Conservation (phyloP, 2,329 filamentous ascomycete genomes). For the Sclerotinia minor region DNA sequence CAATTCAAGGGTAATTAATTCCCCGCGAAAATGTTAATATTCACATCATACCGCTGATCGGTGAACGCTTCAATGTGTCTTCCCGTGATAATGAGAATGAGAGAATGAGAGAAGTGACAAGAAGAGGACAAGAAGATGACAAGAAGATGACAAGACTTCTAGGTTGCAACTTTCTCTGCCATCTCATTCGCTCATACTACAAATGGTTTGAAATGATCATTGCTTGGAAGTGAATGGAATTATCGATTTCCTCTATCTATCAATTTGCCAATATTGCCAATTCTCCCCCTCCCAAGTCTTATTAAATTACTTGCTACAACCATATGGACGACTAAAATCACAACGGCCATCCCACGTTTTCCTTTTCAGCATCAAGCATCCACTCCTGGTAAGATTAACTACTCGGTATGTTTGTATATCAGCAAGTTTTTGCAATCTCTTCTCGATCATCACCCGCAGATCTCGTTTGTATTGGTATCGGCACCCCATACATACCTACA, state of each 20-base stretch:
- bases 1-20: not conserved
- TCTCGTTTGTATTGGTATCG: not conserved
- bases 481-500: not conserved
- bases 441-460: not conserved
- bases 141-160: slow-evolving; percentile 4
- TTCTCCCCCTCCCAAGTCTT: not conserved
- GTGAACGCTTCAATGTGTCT: not conserved
- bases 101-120: not conserved
- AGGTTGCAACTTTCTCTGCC: slow-evolving; percentile 6
- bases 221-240: not conserved
- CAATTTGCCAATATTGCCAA: not conserved
- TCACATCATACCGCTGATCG: not conserved
- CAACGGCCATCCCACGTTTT: not conserved
- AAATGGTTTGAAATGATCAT: not conserved
- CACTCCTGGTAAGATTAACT: not conserved
- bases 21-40: not conserved
- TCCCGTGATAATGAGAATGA: not conserved
- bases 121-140: not conserved
- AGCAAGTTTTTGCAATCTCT: not conserved
- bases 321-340: not conserved
- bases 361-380: not conserved
- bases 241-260: not conserved
- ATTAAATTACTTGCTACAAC: too few species aligned
- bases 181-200: not conserved
- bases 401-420: not conserved